Evolutionary conservation across 1,139 yeast species (phyloP).

Genomic region (Yamadazyma diospyri): DNA sequence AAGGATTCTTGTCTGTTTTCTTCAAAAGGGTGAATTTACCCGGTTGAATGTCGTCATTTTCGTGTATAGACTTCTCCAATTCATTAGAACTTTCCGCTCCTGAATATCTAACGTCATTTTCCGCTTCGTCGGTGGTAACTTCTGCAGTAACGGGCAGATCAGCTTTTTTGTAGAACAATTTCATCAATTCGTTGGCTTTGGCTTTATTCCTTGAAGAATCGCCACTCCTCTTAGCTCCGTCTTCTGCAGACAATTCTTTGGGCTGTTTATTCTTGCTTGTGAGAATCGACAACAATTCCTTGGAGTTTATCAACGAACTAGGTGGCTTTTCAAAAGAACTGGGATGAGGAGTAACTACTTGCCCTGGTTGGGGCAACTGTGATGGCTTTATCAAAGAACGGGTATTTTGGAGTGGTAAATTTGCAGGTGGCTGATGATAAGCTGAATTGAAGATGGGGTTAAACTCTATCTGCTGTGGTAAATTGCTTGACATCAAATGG

Average conservation of each 20-base stretch:
- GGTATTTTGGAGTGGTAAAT: conserved; percentile 1
- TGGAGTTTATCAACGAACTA: conserved; percentile 39
- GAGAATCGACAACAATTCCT: conserved; percentile 50
- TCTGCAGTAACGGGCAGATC: conserved; percentile 12
- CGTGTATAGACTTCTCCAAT: conserved; percentile 18
- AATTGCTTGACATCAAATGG: conserved; percentile 12
- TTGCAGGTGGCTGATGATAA: conserved; percentile 1
- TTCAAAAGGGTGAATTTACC: conserved; percentile 13
- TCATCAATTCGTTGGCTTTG: conserved; percentile 39
- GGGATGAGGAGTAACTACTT: conserved; percentile 22
- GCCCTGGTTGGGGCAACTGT: conserved; percentile 12
- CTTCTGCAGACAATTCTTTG: conserved; percentile 12
- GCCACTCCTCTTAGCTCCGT: conserved; percentile 9
- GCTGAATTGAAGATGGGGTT: conserved; percentile 3
- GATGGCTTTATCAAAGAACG: conserved; percentile 8
- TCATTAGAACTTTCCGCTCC: conserved; percentile 17
- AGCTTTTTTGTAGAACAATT: conserved; percentile 24
- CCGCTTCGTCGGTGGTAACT: conserved; percentile 2
- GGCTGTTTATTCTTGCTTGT: conserved; percentile 25
- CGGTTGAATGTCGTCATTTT: conserved; percentile 7
- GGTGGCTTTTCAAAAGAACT: conserved; percentile 44
- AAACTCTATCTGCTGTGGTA: conserved; percentile 25
- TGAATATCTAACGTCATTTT: neutral
- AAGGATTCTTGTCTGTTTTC: conserved; percentile 11
- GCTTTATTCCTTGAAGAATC: conserved; percentile 28